Evolutionary conservation across 345 rosid genomes (phyloP).

Genomic region (Cardamine chenopodiifolia): DNA sequence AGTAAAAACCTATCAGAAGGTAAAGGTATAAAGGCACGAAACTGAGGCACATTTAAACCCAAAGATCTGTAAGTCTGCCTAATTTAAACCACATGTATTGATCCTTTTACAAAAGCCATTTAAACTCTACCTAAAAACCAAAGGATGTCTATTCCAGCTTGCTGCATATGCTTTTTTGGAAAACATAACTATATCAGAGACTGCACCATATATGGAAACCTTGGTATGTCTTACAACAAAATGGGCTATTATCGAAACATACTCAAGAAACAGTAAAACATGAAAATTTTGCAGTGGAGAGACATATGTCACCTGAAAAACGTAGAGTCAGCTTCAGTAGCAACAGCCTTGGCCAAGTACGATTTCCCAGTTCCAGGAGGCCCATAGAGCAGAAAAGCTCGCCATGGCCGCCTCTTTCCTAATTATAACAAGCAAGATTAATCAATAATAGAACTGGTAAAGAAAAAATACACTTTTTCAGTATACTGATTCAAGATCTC

Average conservation of each 20-base stretch:
- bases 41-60: not conserved
- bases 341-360: constrained; percentile 89
- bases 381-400: constrained; percentile 82
- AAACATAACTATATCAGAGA: not conserved
- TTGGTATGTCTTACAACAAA: constrained; percentile 1
- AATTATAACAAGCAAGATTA: constrained; percentile 1
- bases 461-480: not conserved
- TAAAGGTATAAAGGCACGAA: not conserved
- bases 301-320: constrained; percentile 64
- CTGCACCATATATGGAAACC: not conserved
- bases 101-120: not conserved
- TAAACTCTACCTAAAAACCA: not conserved
- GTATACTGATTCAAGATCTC: not conserved
- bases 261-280: not conserved
- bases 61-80: not conserved
- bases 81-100: not conserved
- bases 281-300: not conserved
- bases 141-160: not conserved
- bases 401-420: constrained; percentile 94
- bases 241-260: not conserved
- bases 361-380: constrained; percentile 96
- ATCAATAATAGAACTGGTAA: not conserved
- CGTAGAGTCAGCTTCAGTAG: constrained; percentile 87
- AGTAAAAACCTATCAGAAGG: not conserved
- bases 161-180: not conserved